Percentiles rank a stretch among this genome's conserved stretches.
Conservation (phyloP, 805 yeast genomes). For the Ogataea ramenticola region DNA sequence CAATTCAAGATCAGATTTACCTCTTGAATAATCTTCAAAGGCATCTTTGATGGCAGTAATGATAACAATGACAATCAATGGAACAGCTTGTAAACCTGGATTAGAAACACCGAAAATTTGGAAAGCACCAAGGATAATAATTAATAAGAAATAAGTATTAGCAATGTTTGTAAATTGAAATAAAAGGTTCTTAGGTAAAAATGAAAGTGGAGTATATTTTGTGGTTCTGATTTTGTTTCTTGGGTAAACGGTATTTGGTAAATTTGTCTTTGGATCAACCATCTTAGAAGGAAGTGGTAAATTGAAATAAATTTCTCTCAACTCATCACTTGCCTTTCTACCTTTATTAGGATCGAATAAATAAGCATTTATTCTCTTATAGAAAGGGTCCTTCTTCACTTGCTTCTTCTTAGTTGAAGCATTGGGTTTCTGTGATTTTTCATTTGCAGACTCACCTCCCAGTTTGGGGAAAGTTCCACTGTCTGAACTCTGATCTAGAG, state of each 20-base stretch:
- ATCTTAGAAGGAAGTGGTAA: slow-evolving; percentile 50
- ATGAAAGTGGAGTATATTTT: slow-evolving; percentile 85
- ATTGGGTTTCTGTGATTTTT: background rate
- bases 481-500: too few relatives aligned
- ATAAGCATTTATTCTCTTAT: background rate
- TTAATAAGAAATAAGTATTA: slow-evolving; percentile 73
- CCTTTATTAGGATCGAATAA: background rate
- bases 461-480: too few relatives aligned
- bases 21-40: slow-evolving; percentile 72
- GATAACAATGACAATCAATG: slow-evolving; percentile 67
- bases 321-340: slow-evolving; percentile 2
- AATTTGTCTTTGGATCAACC: slow-evolving; percentile 49
- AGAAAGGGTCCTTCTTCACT: background rate
- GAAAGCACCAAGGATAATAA: slow-evolving; percentile 76
- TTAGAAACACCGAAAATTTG: slow-evolving; percentile 74
- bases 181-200: slow-evolving; percentile 75
- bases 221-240: slow-evolving; percentile 94
- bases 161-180: slow-evolving; percentile 87
- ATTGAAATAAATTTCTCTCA: slow-evolving; percentile 53
- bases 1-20: slow-evolving; percentile 62
- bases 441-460: too few relatives aligned
- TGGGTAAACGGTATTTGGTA: slow-evolving; percentile 56
- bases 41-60: slow-evolving; percentile 78
- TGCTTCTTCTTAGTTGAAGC: background rate
- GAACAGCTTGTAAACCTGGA: slow-evolving; percentile 70